Percentiles rank a stretch among this genome's conserved stretches.
These are phyloP conservation scores for Tuber indicum DNA, from an alignment of 495 filamentous ascomycete species.

Conservation along the genomic window DNA sequence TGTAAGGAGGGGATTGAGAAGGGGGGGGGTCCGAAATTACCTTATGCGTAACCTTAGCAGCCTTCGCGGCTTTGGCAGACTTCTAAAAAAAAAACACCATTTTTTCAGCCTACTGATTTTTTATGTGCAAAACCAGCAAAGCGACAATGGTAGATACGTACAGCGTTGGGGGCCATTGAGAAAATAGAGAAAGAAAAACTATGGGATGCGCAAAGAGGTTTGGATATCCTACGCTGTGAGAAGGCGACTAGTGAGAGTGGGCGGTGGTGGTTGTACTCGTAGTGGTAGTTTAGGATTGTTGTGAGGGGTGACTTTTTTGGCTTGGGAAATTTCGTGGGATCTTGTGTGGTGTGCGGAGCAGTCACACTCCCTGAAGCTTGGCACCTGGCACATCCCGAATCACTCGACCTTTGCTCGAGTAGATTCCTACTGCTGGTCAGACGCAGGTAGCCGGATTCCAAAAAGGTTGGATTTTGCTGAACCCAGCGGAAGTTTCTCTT, in stretches of 20 bases:
- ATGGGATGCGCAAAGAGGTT: constrained; percentile 60
- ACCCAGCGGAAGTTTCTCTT: not conserved
- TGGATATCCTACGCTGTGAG: constrained; percentile 50
- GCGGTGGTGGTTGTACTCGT: not conserved
- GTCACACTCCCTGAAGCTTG: not conserved
- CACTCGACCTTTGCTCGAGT: not conserved
- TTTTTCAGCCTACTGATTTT: constrained; percentile 93
- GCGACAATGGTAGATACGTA: constrained; percentile 66
- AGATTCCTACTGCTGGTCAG: not conserved
- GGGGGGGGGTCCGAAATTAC: constrained; percentile 43
- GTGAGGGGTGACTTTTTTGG: not conserved
- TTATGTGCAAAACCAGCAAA: constrained; percentile 62
- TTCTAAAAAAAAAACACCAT: constrained; percentile 55
- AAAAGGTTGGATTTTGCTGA: not conserved
- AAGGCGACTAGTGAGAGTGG: constrained; percentile 2
- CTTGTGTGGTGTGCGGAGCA: not conserved
- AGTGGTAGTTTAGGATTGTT: not conserved
- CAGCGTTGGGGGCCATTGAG: constrained; percentile 58
- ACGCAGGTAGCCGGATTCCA: not conserved
- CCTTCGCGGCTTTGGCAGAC: constrained; percentile 54
- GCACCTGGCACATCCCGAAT: not conserved
- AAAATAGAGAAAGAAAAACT: constrained; percentile 27
- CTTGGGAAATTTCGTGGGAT: not conserved
- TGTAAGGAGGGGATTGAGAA: not conserved
- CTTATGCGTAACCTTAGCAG: constrained; percentile 60